phyloP scores from a whole-genome alignment of 176 grass and related monocot genomes.

The Aegilops bicornis region DNA sequence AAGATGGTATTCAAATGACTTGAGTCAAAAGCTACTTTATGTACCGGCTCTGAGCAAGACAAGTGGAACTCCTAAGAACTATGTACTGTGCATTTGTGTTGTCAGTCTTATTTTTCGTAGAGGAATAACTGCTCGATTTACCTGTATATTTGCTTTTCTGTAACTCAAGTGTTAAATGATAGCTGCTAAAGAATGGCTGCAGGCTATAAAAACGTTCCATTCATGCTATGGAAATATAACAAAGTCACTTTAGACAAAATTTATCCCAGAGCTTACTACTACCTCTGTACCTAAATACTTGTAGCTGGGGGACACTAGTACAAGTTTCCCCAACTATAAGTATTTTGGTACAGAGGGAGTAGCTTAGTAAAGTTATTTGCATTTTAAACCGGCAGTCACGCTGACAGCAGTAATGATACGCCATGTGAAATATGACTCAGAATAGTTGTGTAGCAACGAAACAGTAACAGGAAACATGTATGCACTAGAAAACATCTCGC shows the following conservation, averaged over 20 bases:
- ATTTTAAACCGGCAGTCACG: neutral
- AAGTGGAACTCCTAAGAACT: neutral
- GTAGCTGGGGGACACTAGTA: no score
- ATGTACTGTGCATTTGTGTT: slow-evolving; percentile 28
- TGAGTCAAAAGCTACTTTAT: neutral
- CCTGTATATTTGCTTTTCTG: slow-evolving; percentile 15
- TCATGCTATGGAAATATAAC: slow-evolving; percentile 4
- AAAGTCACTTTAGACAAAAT: neutral
- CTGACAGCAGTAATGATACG: neutral
- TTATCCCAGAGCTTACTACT: neutral
- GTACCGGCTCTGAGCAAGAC: neutral
- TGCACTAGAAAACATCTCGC: neutral
- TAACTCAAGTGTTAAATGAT: neutral
- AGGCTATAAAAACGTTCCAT: neutral
- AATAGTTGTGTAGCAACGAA: slow-evolving; percentile 9
- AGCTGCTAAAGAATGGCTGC: neutral
- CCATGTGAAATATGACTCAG: neutral
- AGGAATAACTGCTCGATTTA: slow-evolving; percentile 27
- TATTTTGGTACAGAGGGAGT: no score
- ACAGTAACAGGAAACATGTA: neutral
- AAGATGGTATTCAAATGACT: slow-evolving; percentile 46
- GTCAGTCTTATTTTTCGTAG: slow-evolving; percentile 6
- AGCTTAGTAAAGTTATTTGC: neutral
- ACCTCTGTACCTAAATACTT: no score
- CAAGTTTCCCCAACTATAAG: no score